Conservation (phyloP, 495 filamentous ascomycete species). For the Penicillium goetzii region DNA sequence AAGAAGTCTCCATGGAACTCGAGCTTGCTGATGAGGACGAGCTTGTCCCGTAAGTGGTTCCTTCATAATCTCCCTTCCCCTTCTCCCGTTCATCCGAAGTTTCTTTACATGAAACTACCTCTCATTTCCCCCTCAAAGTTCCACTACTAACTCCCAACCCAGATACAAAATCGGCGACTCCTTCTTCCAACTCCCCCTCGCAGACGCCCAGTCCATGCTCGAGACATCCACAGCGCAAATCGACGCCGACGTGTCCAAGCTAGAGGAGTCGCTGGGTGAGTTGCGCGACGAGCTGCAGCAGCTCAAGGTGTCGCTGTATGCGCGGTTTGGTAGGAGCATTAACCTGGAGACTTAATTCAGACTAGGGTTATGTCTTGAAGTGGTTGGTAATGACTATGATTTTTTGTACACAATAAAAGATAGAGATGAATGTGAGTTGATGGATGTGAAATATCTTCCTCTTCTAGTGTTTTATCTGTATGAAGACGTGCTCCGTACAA, state of each 20-base stretch:
- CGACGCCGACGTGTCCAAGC: conserved; percentile 70
- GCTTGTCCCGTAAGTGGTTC: conserved; percentile 71
- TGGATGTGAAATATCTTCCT: background rate
- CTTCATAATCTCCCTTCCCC: background rate
- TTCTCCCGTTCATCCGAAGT: no score
- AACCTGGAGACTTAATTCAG: conserved; percentile 81
- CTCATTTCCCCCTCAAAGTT: no score
- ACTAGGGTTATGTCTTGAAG: background rate
- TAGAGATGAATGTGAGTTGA: background rate
- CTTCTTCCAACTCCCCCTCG: conserved; percentile 82
- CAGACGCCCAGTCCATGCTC: conserved; percentile 84
- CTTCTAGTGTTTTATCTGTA: background rate
- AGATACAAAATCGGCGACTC: conserved; percentile 97
- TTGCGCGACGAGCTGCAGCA: conserved; percentile 83
- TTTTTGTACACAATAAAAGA: conserved; percentile 6
- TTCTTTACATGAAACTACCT: no score
- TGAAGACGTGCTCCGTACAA: no score
- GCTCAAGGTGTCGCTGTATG: conserved; percentile 90
- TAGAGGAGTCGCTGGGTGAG: conserved; percentile 74
- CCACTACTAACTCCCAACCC: background rate
- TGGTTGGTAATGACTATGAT: conserved; percentile 10
- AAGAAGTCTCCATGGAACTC: conserved; percentile 87
- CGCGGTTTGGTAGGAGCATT: conserved; percentile 91
- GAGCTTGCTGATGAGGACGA: conserved; percentile 97
- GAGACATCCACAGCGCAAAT: conserved; percentile 69